Evolutionary conservation across 2,329 filamentous ascomycete genomes (phyloP).

Genomic region (Exophiala xenobiotica): DNA sequence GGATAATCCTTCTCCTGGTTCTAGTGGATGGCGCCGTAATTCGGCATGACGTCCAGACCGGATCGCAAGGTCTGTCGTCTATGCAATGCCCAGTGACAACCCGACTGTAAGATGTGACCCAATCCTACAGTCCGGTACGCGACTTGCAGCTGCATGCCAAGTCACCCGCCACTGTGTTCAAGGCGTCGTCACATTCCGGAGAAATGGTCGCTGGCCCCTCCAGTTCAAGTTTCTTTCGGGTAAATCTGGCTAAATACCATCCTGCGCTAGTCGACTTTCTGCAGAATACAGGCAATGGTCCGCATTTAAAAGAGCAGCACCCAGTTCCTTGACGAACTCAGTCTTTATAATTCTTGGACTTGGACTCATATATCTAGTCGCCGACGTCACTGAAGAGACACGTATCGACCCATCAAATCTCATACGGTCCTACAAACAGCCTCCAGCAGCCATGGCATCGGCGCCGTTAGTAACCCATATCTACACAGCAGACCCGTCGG

Average conservation of each 20-base stretch:
- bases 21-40: too few species aligned
- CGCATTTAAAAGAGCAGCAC: not conserved
- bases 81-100: too few species aligned
- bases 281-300: not conserved
- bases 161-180: too few species aligned
- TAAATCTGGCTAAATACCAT: conserved; percentile 26
- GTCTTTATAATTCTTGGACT: not conserved
- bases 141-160: too few species aligned
- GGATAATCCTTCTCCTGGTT: too few species aligned
- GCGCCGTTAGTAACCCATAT: conserved; percentile 68
- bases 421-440: not conserved
- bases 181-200: too few species aligned
- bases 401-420: not conserved
- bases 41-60: too few species aligned
- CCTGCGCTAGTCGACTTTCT: conserved; percentile 7
- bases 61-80: too few species aligned
- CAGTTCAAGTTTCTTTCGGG: conserved; percentile 2
- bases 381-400: too few species aligned
- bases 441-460: conserved; percentile 8
- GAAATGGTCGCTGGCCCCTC: not conserved
- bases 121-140: too few species aligned
- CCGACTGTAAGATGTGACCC: too few species aligned
- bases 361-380: too few species aligned
- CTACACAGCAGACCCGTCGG: conserved; percentile 78
- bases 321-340: not conserved